phyloP scores from a whole-genome alignment of 495 filamentous ascomycete species.

The Jackrogersella minutella region DNA sequence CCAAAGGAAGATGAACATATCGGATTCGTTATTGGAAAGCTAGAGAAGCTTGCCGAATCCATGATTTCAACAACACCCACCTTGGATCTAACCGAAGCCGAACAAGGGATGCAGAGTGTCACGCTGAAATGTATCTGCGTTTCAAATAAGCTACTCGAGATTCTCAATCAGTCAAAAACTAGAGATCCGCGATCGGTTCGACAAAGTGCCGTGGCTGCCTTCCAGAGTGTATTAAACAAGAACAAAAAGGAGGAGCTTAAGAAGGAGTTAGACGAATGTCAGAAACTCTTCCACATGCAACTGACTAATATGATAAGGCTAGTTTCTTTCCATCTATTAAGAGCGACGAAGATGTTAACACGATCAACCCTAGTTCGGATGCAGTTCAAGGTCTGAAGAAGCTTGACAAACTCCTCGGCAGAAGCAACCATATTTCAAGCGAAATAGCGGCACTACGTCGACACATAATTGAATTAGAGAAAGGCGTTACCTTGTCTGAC shows the following conservation, averaged over 20 bases:
- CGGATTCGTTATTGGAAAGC: neutral
- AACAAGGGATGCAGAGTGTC: neutral
- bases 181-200: neutral
- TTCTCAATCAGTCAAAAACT: neutral
- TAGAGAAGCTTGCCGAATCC: neutral
- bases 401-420: neutral
- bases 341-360: neutral
- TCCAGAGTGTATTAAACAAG: neutral
- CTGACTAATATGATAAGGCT: neutral
- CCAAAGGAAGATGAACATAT: neutral
- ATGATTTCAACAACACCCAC: neutral
- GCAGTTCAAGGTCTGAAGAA: neutral
- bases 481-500: neutral
- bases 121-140: neutral
- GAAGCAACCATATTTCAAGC: neutral
- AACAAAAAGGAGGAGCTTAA: neutral
- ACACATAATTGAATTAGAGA: neutral
- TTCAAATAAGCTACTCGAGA: neutral
- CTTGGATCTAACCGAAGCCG: neutral
- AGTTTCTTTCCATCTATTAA: neutral
- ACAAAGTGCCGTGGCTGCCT: neutral
- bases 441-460: neutral
- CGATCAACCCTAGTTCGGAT: neutral
- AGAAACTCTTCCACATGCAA: neutral
- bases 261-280: slow-evolving; percentile 3